Percentiles rank a stretch among this genome's conserved stretches.
These are phyloP conservation scores for Salvia sclarea DNA, from an alignment of 305 asterid genomes.

Conservation along the genomic window DNA sequence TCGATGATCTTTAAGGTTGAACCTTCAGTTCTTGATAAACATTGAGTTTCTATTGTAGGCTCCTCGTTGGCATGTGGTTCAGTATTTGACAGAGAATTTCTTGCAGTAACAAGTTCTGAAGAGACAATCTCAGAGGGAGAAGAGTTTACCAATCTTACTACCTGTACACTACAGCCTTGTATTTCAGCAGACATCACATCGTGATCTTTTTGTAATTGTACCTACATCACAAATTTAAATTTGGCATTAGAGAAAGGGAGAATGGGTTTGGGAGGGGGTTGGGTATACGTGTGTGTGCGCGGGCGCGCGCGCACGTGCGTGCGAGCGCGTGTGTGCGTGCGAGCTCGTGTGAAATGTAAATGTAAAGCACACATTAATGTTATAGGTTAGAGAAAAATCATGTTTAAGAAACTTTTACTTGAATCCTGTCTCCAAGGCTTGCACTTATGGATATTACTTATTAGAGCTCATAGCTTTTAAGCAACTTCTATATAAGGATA, in stretches of 20 bases:
- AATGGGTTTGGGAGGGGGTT: neutral
- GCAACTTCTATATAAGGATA: neutral
- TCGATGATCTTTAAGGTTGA: conserved; percentile 24
- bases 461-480: neutral
- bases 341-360: no score
- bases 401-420: neutral
- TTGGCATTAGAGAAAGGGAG: conserved; percentile 9
- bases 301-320: no score
- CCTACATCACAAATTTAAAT: conserved; percentile 32
- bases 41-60: conserved; percentile 27
- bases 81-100: conserved; percentile 24
- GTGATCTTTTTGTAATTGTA: conserved; percentile 23
- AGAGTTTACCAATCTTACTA: conserved; percentile 29
- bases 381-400: conserved; percentile 8
- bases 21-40: conserved; percentile 26
- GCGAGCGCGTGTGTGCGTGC: no score
- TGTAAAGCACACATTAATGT: no score
- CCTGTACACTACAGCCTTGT: conserved; percentile 26
- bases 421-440: conserved; percentile 1
- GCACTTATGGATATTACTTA: no score
- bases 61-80: conserved; percentile 32
- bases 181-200: conserved; percentile 14
- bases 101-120: conserved; percentile 23
- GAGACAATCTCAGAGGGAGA: conserved; percentile 31
- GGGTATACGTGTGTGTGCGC: neutral